Base-by-base conservation (phyloP, 768 basidiomycete genomes). In the Lentinula raphanica region DNA sequence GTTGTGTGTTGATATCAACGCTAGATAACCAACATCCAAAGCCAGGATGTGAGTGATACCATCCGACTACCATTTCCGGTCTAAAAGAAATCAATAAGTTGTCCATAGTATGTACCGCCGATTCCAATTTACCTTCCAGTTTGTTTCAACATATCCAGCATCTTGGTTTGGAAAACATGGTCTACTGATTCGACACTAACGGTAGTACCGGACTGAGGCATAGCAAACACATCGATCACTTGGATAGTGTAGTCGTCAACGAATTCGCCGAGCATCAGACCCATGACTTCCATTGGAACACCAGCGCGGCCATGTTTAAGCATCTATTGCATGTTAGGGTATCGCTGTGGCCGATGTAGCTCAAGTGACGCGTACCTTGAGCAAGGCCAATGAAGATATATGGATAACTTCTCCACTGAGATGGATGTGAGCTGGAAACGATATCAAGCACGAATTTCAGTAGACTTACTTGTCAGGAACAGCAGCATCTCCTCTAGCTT, bases 211-310 rank as follows among this genome's bases (percentile, higher is more conserved):
- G 92, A 94, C 66, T 98, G 96, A 46, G 96, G 96, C 96, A 98
- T 98, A 45, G 96, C 96, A 66, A 98, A 98, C 60, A 98, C 96
- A 69, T 98, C 96, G 70, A 95, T 88, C 42, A 94, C 90, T 72
- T 94, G 88, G 46, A 96, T 86, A 3, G 89, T 90, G 78, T 96
- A 96, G 69, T 98, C 97, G 76, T 99, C 97, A 48, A 98, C 92
- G 64, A 98, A 98, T 71, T 97, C 94, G 13, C 96, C 95, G 23
- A 98, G 80, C 92, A 98, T 95, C 38, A 94, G 84, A 60, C 92
- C 92, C 96, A 99, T 98, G 63, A 98, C 96, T 75, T 99, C 97
- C 91, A 98, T 94, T 8, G 97, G 97, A 27, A 99, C 97, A 59
- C 96, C 97, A 39, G 97, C 95, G 54, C 97, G 88, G 21, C 97